Percentiles rank a stretch among this genome's conserved stretches.
phyloP scores from a whole-genome alignment of 345 rosid genomes.

The Euphorbia pulcherrima region DNA sequence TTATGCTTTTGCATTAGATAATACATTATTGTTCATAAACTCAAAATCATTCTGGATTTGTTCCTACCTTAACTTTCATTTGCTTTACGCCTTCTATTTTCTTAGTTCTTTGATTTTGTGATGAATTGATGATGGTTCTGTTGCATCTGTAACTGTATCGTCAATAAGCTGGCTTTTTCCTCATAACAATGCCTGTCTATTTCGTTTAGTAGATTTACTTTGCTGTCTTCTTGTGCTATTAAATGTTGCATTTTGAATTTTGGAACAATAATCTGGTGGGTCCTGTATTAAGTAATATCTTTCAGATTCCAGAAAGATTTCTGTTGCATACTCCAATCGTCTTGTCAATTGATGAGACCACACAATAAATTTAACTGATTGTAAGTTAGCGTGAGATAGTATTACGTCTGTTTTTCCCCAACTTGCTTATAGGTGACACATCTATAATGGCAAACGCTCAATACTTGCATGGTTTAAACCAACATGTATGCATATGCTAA shows the following conservation, averaged over 20 bases:
- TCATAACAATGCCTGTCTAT: neutral
- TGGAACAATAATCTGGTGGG: neutral
- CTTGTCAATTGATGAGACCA: neutral
- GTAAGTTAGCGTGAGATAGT: neutral
- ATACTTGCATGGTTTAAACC: neutral
- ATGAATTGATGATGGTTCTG: too few species aligned
- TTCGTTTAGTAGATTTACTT: slow-evolving; percentile 4
- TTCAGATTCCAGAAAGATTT: neutral
- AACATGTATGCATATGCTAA: neutral
- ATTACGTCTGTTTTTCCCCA: neutral
- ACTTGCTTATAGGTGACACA: neutral
- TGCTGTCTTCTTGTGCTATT: neutral
- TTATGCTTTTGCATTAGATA: neutral
- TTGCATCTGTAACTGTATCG: neutral
- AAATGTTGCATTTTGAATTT: neutral
- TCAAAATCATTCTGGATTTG: neutral
- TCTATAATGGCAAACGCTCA: too few species aligned
- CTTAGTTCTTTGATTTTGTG: neutral
- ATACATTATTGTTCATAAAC: neutral
- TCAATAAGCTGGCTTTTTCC: neutral
- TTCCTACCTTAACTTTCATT: slow-evolving; percentile 9
- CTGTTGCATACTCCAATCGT: neutral
- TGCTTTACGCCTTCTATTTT: neutral
- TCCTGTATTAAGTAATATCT: neutral
- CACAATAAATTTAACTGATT: neutral